Percentiles rank a stretch among this genome's conserved stretches.
phyloP scores from a whole-genome alignment of 2,329 filamentous ascomycete species.

The Penicillium sp. region DNA sequence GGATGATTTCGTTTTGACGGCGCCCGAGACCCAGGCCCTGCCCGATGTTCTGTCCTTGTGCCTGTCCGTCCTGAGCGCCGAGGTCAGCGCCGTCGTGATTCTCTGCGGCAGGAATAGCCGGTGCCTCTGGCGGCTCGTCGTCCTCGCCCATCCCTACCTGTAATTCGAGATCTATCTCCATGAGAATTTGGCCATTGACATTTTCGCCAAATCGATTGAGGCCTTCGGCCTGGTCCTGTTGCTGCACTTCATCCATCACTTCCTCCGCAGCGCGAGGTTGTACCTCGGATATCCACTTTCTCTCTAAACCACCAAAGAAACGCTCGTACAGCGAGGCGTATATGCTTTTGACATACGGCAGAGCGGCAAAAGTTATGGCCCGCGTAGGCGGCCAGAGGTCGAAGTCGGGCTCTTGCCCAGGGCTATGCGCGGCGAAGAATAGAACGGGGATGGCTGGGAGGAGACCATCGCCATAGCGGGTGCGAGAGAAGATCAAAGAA shows the following conservation, averaged over 20 bases:
- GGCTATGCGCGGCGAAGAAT: conserved; percentile 50
- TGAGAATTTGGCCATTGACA: conserved; percentile 43
- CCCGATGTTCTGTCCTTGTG: conserved; percentile 24
- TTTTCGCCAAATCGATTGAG: conserved; percentile 25
- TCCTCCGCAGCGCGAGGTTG: conserved; percentile 54
- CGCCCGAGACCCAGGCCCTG: conserved; percentile 33
- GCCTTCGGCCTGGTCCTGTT: conserved; percentile 34
- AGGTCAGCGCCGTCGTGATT: conserved; percentile 24
- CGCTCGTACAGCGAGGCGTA: conserved; percentile 64
- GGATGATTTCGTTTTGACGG: conserved; percentile 49
- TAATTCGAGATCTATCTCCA: conserved; percentile 52
- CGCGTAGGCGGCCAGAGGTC: conserved; percentile 66
- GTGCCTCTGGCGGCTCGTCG: conserved; percentile 36
- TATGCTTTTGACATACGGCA: conserved; percentile 63
- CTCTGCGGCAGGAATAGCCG: conserved; percentile 25
- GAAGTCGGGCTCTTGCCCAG: conserved; percentile 49
- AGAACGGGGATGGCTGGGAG: conserved; percentile 62
- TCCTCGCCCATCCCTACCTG: conserved; percentile 50
- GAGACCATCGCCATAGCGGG: conserved; percentile 61
- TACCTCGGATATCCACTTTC: conserved; percentile 61
- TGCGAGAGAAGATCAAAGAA: conserved; percentile 65
- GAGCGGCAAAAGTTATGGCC: conserved; percentile 61
- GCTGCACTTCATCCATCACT: conserved; percentile 33
- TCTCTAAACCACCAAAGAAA: conserved; percentile 57
- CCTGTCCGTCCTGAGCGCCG: conserved; percentile 26